Base-by-base conservation (phyloP, 176 grass and related monocot genomes). In the Raddia distichophylla region DNA sequence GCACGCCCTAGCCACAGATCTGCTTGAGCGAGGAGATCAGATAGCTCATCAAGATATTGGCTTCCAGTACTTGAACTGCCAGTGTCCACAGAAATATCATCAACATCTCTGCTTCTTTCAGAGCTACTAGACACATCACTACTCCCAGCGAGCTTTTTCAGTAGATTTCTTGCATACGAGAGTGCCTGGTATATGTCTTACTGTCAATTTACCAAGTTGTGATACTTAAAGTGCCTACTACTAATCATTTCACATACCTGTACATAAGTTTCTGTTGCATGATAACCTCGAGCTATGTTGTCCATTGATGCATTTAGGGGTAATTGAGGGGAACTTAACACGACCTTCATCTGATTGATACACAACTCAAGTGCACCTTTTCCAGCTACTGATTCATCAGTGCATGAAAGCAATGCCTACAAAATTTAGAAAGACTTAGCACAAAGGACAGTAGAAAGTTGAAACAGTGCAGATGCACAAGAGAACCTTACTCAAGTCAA, bases 201-300 rank as follows among this genome's bases (percentile, higher is more conserved):
- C 77, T 62, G 64, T 87, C 73, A 81, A 69, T 76, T 54, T 73
- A 66, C 50, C 44, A 65, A 73, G 20, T 78, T 77, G n/a, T 67
- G 43, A 20, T 59, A 75, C 6, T 52, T 19, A 61, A 82, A 80
- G 47, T 81, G 66, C 19, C 69, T 82, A 46, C 48, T 75, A 27
- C 48, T 88, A 53, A 43, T 54, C 17, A 83, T 66, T 79, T 74
- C 67, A 22, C 75, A 76, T 92, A 97, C 95, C 95, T 98, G 95
- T 60, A 94, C 95, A 86, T 94, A 98, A 84, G 92, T 91, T 92
- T 98, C 95, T 1, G 92, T 98, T 16, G 95, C 95, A 75, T 98
- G 88, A 93, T 98, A 98, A 77, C 86, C 90, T 50, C 88, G 86
- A 43, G 89, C 86, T 75, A 94, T 79, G 67, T 83, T 94, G 86